Evolutionary conservation across 1,284 basidiomycete genomes (phyloP).

Genomic region (Thecaphora thlaspeos): DNA sequence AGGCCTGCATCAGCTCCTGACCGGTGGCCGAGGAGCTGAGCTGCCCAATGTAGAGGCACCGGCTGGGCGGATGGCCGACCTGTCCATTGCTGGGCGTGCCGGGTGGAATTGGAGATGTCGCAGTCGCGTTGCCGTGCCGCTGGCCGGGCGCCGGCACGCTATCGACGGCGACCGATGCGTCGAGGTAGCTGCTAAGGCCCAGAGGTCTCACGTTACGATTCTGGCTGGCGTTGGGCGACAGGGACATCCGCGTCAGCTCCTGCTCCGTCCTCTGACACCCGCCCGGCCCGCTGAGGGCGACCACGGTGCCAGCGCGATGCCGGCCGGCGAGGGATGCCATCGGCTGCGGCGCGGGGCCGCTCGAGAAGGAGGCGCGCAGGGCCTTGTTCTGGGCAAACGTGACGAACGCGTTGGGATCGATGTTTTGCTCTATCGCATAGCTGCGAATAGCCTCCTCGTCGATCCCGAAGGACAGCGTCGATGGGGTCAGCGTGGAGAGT

Average conservation of each 20-base stretch:
- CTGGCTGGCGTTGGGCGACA: conserved; percentile 5
- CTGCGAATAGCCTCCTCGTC: background rate
- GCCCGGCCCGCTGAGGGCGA: conserved; percentile 47
- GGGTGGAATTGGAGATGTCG: background rate
- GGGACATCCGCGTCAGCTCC: conserved; percentile 41
- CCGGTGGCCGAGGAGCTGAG: conserved; percentile 88
- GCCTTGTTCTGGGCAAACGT: background rate
- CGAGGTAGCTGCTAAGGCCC: background rate
- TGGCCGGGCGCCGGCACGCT: background rate
- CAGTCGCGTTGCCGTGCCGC: background rate
- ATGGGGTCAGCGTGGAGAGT: background rate
- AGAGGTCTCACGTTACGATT: background rate
- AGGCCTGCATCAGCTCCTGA: conserved; percentile 89
- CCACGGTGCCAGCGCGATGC: conserved; percentile 51
- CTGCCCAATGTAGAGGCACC: conserved; percentile 96
- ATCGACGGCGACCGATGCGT: background rate
- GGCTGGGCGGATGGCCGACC: conserved; percentile 69
- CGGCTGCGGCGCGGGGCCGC: too few relatives aligned
- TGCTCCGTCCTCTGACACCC: conserved; percentile 45
- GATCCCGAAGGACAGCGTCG: background rate
- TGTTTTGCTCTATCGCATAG: background rate
- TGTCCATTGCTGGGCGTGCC: too few relatives aligned
- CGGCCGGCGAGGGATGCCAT: conserved; percentile 17
- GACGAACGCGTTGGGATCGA: background rate
- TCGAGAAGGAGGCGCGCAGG: background rate